A percentile compares a stretch with the other conserved stretches of the same genome.
Evolutionary conservation across 768 basidiomycete species (phyloP).

Genomic region (Leccinum obscurum): DNA sequence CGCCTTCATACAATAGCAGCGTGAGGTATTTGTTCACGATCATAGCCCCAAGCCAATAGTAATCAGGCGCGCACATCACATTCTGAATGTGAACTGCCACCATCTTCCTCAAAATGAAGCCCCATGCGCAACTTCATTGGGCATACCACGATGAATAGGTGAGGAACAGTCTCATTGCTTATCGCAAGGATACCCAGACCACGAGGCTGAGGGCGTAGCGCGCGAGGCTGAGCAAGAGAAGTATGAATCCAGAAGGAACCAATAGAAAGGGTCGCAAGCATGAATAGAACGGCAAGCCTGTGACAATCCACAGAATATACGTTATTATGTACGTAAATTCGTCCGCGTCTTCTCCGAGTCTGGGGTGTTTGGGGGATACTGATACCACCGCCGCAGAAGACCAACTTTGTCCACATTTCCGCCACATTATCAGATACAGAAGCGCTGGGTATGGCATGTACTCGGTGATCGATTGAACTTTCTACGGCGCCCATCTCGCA

Average conservation of each 20-base stretch:
- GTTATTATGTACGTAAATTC: neutral
- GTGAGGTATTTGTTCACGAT: neutral
- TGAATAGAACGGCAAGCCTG: neutral
- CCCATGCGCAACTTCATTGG: neutral
- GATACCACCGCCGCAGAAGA: neutral
- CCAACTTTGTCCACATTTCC: neutral
- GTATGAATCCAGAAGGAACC: neutral
- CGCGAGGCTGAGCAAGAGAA: neutral
- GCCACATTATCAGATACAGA: neutral
- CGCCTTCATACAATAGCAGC: too few species aligned
- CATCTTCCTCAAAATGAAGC: neutral
- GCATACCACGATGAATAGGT: neutral
- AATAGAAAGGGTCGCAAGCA: neutral
- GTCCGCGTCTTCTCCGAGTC: neutral
- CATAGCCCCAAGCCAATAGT: neutral
- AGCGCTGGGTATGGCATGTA: neutral
- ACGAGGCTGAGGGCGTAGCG: neutral
- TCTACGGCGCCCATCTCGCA: neutral
- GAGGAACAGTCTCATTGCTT: neutral
- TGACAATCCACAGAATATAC: neutral
- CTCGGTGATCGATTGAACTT: neutral
- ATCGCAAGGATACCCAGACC: neutral
- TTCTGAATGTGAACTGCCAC: neutral
- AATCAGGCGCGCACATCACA: neutral
- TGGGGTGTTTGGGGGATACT: neutral